These are phyloP conservation scores for Lithospermum erythrorhizon DNA, from an alignment of 257 asterid species.

Conservation along the genomic window DNA sequence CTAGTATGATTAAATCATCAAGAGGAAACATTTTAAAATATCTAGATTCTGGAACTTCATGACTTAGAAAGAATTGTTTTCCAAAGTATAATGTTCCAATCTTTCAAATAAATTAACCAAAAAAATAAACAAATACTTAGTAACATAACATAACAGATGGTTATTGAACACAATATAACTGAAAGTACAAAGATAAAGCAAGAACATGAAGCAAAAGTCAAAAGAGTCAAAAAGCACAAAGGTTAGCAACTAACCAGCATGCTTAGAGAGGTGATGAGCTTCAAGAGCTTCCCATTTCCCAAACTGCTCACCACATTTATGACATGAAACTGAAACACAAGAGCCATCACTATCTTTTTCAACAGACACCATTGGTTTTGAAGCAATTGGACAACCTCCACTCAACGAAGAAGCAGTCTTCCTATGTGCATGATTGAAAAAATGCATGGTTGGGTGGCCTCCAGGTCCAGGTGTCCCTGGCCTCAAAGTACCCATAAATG, in stretches of 20 bases:
- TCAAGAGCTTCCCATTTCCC: conserved; percentile 77
- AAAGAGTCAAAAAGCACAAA: neutral
- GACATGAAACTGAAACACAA: conserved; percentile 32
- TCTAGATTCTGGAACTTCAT: neutral
- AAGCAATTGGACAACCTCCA: conserved; percentile 19
- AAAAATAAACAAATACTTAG: too few relatives aligned
- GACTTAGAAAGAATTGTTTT: neutral
- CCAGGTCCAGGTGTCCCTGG: conserved; percentile 88
- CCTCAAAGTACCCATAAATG: conserved; percentile 49
- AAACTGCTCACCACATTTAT: conserved; percentile 79
- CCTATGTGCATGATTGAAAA: conserved; percentile 48
- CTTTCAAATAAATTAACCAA: too few relatives aligned
- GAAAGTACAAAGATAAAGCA: too few relatives aligned
- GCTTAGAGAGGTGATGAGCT: conserved; percentile 78
- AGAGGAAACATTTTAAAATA: too few relatives aligned
- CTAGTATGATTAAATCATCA: too few relatives aligned
- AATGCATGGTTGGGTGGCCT: conserved; percentile 55
- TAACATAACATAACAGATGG: too few relatives aligned
- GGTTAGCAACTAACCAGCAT: conserved; percentile 48
- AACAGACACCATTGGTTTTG: conserved; percentile 27
- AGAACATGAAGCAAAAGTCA: neutral
- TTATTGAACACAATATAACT: too few relatives aligned
- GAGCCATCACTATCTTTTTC: conserved; percentile 32
- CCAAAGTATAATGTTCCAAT: neutral
- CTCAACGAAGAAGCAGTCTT: conserved; percentile 23